These are phyloP conservation scores for Rhynchospora breviuscula DNA, from an alignment of 176 grass and related monocot genomes.

Conservation along the genomic window DNA sequence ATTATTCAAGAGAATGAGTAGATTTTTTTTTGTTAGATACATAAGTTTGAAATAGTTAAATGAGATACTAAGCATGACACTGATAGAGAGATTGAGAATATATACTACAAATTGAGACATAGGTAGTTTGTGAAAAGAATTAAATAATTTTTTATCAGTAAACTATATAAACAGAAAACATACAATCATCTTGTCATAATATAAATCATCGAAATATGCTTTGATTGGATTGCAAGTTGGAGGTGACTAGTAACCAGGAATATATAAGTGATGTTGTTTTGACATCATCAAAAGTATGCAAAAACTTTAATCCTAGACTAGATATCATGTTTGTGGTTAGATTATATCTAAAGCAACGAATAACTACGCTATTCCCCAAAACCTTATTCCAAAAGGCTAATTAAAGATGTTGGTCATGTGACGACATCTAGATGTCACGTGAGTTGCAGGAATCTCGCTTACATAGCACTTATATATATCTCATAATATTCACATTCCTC, in stretches of 20 bases:
- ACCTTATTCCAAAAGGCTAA: conserved; percentile 43
- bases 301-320: conserved; percentile 14
- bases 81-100: neutral
- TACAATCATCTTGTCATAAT: neutral
- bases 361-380: conserved; percentile 32
- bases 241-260: neutral
- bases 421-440: conserved; percentile 48
- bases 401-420: conserved; percentile 50
- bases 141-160: too few species aligned
- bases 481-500: conserved; percentile 17
- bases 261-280: neutral
- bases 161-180: too few species aligned
- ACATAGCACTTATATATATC: conserved; percentile 18
- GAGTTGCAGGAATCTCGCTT: conserved; percentile 61
- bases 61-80: neutral
- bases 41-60: neutral
- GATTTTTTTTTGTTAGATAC: neutral
- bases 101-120: too few species aligned
- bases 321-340: conserved; percentile 15
- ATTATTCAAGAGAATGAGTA: neutral
- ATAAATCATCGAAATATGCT: neutral
- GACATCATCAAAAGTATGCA: conserved; percentile 4
- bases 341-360: conserved; percentile 29
- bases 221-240: neutral
- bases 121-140: too few species aligned